Evolutionary conservation across 139 green algal genomes (phyloP).

Genomic region (Limnomonas spitsbergensis): DNA sequence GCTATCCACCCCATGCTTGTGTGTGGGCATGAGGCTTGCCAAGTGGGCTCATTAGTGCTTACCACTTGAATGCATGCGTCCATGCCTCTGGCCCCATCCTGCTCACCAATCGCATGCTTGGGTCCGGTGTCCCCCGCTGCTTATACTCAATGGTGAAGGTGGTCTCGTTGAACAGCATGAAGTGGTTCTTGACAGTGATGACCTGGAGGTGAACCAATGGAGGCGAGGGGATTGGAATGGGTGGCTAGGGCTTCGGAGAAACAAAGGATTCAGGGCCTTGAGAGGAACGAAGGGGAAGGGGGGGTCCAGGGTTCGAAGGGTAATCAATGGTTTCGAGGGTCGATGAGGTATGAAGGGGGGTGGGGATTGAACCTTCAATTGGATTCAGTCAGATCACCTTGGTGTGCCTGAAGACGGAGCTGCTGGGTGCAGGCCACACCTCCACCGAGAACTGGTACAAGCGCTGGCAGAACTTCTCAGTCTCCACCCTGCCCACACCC

Average conservation of each 20-base stretch:
- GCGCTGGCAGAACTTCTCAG: conserved; percentile 31
- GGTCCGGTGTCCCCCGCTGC: conserved; percentile 68
- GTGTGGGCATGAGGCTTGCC: too few species aligned
- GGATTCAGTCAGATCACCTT: too few species aligned
- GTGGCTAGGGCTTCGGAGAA: neutral
- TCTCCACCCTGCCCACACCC: too few species aligned
- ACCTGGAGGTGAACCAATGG: conserved; percentile 44
- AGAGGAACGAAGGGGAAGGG: neutral
- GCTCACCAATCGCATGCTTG: too few species aligned
- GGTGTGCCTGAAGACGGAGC: conserved; percentile 57
- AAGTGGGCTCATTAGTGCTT: too few species aligned
- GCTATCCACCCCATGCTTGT: too few species aligned
- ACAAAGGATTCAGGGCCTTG: neutral
- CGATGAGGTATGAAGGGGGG: too few species aligned
- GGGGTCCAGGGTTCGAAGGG: neutral
- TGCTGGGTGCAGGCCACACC: conserved; percentile 57
- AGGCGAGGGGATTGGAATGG: too few species aligned
- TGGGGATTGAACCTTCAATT: too few species aligned
- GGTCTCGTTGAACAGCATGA: conserved; percentile 82
- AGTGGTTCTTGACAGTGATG: conserved; percentile 80
- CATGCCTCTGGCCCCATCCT: too few species aligned
- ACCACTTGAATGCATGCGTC: too few species aligned
- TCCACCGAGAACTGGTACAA: conserved; percentile 74
- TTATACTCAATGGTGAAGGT: conserved; percentile 76
- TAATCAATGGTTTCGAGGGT: neutral